These are phyloP conservation scores for Cucurbitaria berberidis DNA, from an alignment of 2,329 filamentous ascomycete genomes.

Conservation along the genomic window DNA sequence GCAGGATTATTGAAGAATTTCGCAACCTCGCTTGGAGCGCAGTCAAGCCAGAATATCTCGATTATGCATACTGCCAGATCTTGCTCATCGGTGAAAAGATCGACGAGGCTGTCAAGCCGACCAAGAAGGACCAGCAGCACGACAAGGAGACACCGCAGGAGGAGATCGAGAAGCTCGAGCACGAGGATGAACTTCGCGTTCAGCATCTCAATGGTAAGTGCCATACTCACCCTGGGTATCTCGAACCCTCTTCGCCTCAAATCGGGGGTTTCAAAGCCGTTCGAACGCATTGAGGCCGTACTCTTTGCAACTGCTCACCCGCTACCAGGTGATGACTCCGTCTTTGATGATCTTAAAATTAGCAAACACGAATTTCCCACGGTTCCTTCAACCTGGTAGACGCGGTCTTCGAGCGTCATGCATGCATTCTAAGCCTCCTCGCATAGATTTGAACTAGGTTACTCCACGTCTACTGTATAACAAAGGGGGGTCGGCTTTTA, in stretches of 20 bases:
- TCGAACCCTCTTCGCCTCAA: not conserved
- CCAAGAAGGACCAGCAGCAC: conserved; percentile 62
- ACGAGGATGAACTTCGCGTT: conserved; percentile 74
- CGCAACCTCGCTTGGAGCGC: conserved; percentile 75
- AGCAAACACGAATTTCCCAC: conserved; percentile 65
- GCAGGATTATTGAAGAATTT: conserved; percentile 74
- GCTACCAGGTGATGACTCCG: conserved; percentile 60
- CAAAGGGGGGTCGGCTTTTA: not conserved
- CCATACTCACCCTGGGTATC: not conserved
- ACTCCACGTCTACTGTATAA: not conserved
- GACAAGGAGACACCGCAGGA: conserved; percentile 69
- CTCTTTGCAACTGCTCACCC: conserved; percentile 7
- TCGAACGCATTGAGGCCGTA: not conserved
- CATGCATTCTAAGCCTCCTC: not conserved
- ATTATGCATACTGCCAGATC: conserved; percentile 77
- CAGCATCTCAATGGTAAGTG: conserved; percentile 60
- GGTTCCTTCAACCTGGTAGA: conserved; percentile 45
- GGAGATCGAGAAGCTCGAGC: conserved; percentile 75
- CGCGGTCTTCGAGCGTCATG: not conserved
- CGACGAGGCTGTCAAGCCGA: conserved; percentile 63
- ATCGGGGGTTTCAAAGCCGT: not conserved
- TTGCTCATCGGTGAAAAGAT: conserved; percentile 75
- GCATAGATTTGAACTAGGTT: not conserved
- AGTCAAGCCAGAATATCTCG: conserved; percentile 73
- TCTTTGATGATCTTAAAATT: conserved; percentile 66